Conservation (phyloP, 2,329 filamentous ascomycete species). For the Apiospora malaysiana region DNA sequence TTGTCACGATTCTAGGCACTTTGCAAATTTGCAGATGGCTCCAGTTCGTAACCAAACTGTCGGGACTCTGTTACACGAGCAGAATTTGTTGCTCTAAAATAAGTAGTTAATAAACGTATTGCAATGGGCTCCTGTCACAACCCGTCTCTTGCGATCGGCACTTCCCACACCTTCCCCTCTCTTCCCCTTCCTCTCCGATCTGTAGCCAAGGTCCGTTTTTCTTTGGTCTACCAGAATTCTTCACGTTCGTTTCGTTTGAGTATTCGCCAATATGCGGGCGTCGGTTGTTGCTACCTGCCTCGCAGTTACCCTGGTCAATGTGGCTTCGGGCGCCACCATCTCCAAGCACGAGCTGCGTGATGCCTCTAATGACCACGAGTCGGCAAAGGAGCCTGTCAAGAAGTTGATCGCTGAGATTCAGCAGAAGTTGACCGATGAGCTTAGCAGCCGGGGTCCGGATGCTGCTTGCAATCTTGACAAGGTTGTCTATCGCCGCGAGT, state of each 20-base stretch:
- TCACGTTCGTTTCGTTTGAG: not conserved
- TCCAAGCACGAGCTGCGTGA: not conserved
- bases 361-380: constrained; percentile 4
- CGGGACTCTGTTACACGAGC: not conserved
- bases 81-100: not conserved
- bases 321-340: not conserved
- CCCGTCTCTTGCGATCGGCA: not conserved
- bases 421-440: not conserved
- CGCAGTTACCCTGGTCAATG: not conserved
- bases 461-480: constrained; percentile 6
- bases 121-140: not conserved
- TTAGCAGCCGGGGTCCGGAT: not conserved
- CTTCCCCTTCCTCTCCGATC: not conserved
- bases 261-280: not conserved
- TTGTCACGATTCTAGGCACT: not conserved
- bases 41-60: not conserved
- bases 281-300: not conserved
- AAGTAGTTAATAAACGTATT: not conserved
- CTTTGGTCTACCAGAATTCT: not conserved
- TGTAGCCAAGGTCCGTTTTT: not conserved
- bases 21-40: not conserved
- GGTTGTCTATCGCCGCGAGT: constrained; percentile 4
- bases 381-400: not conserved
- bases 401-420: not conserved
- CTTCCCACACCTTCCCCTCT: not conserved